Evolutionary conservation across 1,139 yeast genomes (phyloP).

Genomic region (Blastobotrys buckinghamii): DNA sequence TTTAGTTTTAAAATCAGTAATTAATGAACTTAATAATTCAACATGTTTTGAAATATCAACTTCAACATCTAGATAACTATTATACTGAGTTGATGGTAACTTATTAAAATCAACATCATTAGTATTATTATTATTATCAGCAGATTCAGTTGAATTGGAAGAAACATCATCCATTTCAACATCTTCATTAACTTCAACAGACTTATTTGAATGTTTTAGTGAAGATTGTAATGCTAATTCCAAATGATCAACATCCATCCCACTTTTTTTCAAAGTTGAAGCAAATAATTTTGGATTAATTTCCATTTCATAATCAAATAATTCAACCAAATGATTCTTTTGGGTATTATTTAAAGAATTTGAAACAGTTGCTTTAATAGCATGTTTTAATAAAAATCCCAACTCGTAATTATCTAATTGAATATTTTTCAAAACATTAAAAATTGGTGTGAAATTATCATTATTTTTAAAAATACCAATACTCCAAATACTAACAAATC

Average conservation of each 20-base stretch:
- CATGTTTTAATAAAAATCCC: slow-evolving; percentile 13
- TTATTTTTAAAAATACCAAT: slow-evolving; percentile 22
- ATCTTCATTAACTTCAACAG: background rate
- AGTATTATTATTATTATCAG: too few relatives aligned
- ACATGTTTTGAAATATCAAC: slow-evolving; percentile 1
- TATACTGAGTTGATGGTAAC: background rate
- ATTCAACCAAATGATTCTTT: slow-evolving; percentile 12
- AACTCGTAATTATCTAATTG: slow-evolving; percentile 20
- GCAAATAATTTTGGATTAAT: slow-evolving; percentile 36
- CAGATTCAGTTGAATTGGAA: background rate
- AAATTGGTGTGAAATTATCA: slow-evolving; percentile 22
- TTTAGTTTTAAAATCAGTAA: slow-evolving; percentile 4
- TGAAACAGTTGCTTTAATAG: slow-evolving; percentile 8
- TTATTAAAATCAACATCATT: background rate
- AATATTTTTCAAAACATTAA: slow-evolving; percentile 24
- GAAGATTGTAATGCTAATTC: slow-evolving; percentile 69
- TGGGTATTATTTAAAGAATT: background rate
- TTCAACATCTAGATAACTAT: slow-evolving; percentile 4
- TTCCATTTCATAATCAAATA: slow-evolving; percentile 17
- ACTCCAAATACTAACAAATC: slow-evolving; percentile 29
- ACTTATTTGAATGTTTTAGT: slow-evolving; percentile 26
- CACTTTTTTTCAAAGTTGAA: slow-evolving; percentile 37
- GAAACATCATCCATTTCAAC: background rate
- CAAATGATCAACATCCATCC: slow-evolving; percentile 46
- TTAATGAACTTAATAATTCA: background rate